Percentiles rank a stretch among this genome's conserved stretches.
These are phyloP conservation scores for Bryoerythrophyllum caledonicum DNA, from an alignment of 225 moss, liverwort and hornwort species.

Conservation along the genomic window DNA sequence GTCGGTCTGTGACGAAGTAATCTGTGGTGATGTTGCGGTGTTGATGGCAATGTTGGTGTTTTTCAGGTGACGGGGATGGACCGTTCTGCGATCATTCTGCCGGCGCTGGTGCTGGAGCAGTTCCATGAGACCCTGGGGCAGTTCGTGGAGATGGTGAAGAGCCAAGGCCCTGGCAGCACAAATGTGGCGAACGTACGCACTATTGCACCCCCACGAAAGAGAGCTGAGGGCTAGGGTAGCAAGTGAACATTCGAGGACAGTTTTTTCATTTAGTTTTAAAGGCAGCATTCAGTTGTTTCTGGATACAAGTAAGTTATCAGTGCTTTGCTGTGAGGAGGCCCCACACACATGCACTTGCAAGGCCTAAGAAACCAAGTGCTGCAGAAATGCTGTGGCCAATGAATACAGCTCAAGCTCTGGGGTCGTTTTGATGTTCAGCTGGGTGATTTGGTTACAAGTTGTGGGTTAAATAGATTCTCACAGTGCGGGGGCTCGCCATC, in stretches of 20 bases:
- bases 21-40: slow-evolving; percentile 7
- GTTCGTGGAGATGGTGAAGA: slow-evolving; percentile 79
- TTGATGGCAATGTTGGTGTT: slow-evolving; percentile 15
- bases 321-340: slow-evolving; percentile 73
- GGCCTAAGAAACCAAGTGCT: slow-evolving; percentile 56
- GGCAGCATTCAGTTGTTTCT: slow-evolving; percentile 41
- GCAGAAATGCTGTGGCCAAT: slow-evolving; percentile 70
- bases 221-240: slow-evolving; percentile 67
- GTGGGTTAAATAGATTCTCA: slow-evolving; percentile 45
- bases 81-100: slow-evolving; percentile 68
- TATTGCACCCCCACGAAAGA: slow-evolving; percentile 75
- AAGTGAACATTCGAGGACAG: slow-evolving; percentile 39
- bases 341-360: slow-evolving; percentile 55
- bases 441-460: slow-evolving; percentile 47
- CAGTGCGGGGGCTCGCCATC: slow-evolving; percentile 56
- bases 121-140: slow-evolving; percentile 72
- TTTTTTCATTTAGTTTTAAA: slow-evolving; percentile 24
- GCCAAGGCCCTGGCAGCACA: slow-evolving; percentile 57
- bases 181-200: slow-evolving; percentile 77
- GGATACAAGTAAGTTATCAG: slow-evolving; percentile 35
- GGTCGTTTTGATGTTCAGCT: slow-evolving; percentile 49
- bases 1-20: neutral
- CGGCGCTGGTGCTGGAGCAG: slow-evolving; percentile 66
- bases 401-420: slow-evolving; percentile 64
- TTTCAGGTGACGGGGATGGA: slow-evolving; percentile 67